Evolutionary conservation across 805 yeast species (phyloP).

Genomic region (Ogataea nonfermentans): DNA sequence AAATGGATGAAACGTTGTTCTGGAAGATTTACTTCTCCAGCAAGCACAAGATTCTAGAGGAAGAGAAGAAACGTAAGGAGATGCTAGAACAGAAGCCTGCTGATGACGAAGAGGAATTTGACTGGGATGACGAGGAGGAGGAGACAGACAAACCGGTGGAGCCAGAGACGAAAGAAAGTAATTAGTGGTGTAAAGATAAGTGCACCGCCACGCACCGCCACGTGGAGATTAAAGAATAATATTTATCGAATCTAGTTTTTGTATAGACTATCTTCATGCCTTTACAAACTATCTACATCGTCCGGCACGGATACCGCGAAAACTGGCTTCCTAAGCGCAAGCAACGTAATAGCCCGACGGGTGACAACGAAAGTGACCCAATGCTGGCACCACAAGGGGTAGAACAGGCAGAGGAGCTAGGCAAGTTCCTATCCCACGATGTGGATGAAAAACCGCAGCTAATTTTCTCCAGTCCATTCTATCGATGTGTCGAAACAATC

Average conservation of each 20-base stretch:
- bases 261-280: conserved; percentile 34
- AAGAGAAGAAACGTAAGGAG: conserved; percentile 65
- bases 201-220: no score
- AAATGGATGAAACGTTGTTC: conserved; percentile 55
- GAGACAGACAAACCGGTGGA: conserved; percentile 8
- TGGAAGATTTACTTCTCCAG: conserved; percentile 72
- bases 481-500: conserved; percentile 83
- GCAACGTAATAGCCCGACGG: conserved; percentile 86
- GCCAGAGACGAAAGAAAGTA: neutral
- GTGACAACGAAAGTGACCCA: conserved; percentile 79
- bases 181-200: no score
- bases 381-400: conserved; percentile 85
- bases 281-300: conserved; percentile 61
- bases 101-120: conserved; percentile 45
- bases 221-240: neutral
- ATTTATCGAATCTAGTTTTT: conserved; percentile 1
- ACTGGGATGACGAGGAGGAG: conserved; percentile 50
- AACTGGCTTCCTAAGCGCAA: conserved; percentile 86
- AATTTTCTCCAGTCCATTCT: conserved; percentile 80
- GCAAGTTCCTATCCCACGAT: conserved; percentile 49
- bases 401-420: conserved; percentile 81
- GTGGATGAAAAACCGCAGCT: conserved; percentile 59
- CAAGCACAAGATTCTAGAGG: conserved; percentile 51
- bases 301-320: conserved; percentile 87
- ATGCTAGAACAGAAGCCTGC: conserved; percentile 44